Base-by-base conservation (phyloP, 2,329 filamentous ascomycete species). In the Fusarium globosum region DNA sequence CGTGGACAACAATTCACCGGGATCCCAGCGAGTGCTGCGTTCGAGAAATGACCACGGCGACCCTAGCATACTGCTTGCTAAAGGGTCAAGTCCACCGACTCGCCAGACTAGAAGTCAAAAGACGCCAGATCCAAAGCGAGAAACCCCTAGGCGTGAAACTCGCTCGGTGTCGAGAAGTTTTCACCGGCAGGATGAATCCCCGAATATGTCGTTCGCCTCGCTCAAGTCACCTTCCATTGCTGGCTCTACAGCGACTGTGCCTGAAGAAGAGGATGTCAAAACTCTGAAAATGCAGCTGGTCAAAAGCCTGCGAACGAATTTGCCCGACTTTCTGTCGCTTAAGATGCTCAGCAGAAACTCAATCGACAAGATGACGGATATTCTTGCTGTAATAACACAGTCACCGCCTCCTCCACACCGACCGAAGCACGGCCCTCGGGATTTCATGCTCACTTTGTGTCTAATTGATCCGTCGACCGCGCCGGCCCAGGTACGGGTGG, bases 401-500 rank as follows among this genome's bases (percentile, higher is more conserved):
- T 82, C 83, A 23, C 87, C 88, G 6, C 80, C 85, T 15, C 82
- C 86, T 52, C 86, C 89, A 12, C 82, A 85, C 65, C 85, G 89
- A 42, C 88, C 88, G 33, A 90, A 89, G 76, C 82, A 84, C 67
- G 88, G 88, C 1, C 88, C 88, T 7, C 84, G 89, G 28, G 88
- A 91, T 76, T 91, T 87, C 80, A 86, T 88, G 80, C 85, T 90
- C 74, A 85, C 86, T 21, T 87, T 92, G 71, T 86, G 85, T 45
- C 81, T 90, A 18, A 88, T 86, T 2, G 90, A 92, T 74, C 85
- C 88, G 33, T 87, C 87, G 4, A 83, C 86, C 26, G 86, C 86
- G 7, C 87, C 88, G 5, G 80, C 82, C 15, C 79, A 81, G 20
- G 86, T 90, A 4, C 83, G 83, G 18, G 86, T 90, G 76, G 88